Percentiles rank a stretch among this genome's conserved stretches.
Conservation (phyloP, 192 early-diverging fungal species). For the Coemansia pectinata region DNA sequence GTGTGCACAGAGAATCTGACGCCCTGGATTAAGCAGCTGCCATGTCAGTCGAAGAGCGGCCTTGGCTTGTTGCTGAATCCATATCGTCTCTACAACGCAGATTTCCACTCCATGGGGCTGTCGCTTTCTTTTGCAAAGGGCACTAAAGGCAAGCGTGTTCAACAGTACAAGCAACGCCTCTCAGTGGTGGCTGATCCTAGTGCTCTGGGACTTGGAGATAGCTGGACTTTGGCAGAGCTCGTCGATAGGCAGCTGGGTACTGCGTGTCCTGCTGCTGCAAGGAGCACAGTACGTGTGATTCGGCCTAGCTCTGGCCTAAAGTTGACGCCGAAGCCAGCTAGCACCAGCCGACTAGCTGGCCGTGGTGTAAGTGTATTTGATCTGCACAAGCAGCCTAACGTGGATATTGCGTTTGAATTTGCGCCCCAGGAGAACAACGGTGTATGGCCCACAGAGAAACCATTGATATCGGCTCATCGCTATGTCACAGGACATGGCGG, state of each 20-base stretch:
- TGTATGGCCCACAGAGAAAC: background rate
- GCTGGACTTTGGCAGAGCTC: constrained; percentile 51
- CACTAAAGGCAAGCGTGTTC: constrained; percentile 56
- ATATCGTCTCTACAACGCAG: constrained; percentile 85
- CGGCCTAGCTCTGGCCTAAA: constrained; percentile 9
- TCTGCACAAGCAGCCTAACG: constrained; percentile 14
- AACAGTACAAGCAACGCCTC: constrained; percentile 73
- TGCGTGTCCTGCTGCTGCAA: constrained; percentile 56
- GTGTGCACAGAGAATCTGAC: constrained; percentile 99
- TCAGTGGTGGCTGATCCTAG: constrained; percentile 78
- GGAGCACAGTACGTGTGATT: constrained; percentile 45
- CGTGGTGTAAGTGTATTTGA: constrained; percentile 25
- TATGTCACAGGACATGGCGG: constrained; percentile 73
- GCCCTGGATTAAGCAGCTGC: constrained; percentile 94
- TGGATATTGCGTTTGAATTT: constrained; percentile 16
- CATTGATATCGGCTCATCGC: constrained; percentile 36
- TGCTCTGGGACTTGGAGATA: constrained; percentile 23
- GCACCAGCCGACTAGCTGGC: background rate
- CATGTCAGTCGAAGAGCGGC: constrained; percentile 91
- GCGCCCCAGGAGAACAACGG: background rate
- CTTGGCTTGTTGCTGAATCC: constrained; percentile 87
- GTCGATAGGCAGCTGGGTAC: constrained; percentile 51
- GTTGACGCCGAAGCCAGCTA: constrained; percentile 21
- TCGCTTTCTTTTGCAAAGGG: constrained; percentile 61
- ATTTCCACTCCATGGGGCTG: constrained; percentile 89